Conservation (phyloP, 2,329 filamentous ascomycete species). For the Aspergillus versicolor region DNA sequence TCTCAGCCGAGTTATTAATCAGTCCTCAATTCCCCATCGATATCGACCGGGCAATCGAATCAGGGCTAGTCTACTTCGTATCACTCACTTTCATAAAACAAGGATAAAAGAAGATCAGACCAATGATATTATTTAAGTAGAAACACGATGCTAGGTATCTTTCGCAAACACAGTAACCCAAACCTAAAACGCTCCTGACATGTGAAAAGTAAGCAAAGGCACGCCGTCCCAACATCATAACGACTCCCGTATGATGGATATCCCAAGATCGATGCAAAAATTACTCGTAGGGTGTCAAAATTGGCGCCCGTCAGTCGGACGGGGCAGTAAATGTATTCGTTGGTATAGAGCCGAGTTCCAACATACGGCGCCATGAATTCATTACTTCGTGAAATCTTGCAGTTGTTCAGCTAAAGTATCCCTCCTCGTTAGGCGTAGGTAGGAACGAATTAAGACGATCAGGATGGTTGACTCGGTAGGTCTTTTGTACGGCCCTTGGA, state of each 20-base stretch:
- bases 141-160: not conserved
- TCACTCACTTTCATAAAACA: not conserved
- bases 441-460: slow-evolving; percentile 21
- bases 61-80: not conserved
- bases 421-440: slow-evolving; percentile 3
- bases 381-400: not conserved
- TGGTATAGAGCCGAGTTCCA: slow-evolving; percentile 1
- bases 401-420: slow-evolving; percentile 3
- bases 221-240: not conserved
- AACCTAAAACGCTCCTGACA: not conserved
- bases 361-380: not conserved
- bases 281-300: not conserved
- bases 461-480: slow-evolving; percentile 29
- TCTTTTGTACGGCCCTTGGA: slow-evolving; percentile 23
- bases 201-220: slow-evolving; percentile 12
- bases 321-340: not conserved
- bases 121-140: not conserved
- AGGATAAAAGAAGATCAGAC: not conserved
- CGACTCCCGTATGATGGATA: not conserved
- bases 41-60: not conserved
- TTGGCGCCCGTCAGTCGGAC: not conserved
- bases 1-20: slow-evolving; percentile 1
- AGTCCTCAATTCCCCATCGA: not conserved
- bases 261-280: not conserved
- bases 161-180: not conserved